These are phyloP conservation scores for Phytophthora nicotianae DNA, from an alignment of 352 stramenopile genomes.

Conservation along the genomic window DNA sequence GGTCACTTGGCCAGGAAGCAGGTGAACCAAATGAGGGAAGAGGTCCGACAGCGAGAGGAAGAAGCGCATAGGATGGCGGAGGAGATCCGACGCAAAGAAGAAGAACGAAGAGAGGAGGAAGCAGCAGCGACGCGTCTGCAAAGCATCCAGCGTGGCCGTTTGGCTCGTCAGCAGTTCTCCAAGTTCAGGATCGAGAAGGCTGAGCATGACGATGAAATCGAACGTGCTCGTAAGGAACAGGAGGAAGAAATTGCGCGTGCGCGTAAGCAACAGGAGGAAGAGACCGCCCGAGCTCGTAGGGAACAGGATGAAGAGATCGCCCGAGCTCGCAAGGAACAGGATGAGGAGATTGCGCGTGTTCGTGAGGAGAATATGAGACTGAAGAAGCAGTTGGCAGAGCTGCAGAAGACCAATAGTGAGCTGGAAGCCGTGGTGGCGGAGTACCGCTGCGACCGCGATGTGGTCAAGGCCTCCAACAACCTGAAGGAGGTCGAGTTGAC, in stretches of 20 bases:
- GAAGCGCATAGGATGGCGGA: constrained; percentile 18
- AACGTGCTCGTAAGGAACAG: constrained; percentile 41
- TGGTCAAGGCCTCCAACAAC: constrained; percentile 60
- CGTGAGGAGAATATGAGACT: constrained; percentile 61
- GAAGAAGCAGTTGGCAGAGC: constrained; percentile 59
- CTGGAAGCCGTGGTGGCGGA: constrained; percentile 63
- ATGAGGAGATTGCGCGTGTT: constrained; percentile 44
- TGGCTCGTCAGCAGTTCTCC: constrained; percentile 58
- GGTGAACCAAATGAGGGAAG: constrained; percentile 29
- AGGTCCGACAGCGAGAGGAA: constrained; percentile 22
- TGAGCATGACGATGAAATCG: constrained; percentile 35
- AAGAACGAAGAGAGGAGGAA: constrained; percentile 20
- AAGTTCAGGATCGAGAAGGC: constrained; percentile 56
- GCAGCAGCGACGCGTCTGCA: constrained; percentile 39
- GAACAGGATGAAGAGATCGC: constrained; percentile 35
- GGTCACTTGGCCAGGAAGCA: constrained; percentile 32
- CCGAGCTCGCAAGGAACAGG: constrained; percentile 22
- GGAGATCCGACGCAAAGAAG: constrained; percentile 21
- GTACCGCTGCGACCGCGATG: constrained; percentile 57
- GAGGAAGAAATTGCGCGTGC: no score
- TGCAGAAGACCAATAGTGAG: constrained; percentile 66
- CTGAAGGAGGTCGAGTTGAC: constrained; percentile 61
- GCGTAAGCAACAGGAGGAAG: constrained; percentile 14
- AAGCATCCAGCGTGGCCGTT: constrained; percentile 49
- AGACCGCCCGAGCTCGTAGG: constrained; percentile 41